Evolutionary conservation across 1,139 yeast species (phyloP), one percentile per base, ranked within the genome.

Genomic region (Lodderomyces beijingensis): DNA sequence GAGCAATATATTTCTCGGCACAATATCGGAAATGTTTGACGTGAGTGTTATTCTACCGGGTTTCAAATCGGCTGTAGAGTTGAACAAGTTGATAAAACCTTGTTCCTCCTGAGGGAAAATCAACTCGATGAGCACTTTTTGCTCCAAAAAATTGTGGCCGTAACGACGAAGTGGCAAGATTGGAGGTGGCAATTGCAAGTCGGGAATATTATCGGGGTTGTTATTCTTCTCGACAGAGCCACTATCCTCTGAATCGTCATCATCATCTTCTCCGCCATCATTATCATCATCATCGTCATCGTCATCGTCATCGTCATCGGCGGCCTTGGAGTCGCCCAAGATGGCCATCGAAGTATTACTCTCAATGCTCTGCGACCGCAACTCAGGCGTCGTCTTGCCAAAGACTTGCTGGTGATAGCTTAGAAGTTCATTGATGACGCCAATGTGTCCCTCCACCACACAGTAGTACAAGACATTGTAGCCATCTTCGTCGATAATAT

Each of bases 91-190:
- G 34, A 83, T 72, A 26, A 81, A 73, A 32, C 72, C 68, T 9
- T 11, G 33, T 1, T 59, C 45, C 34, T 77, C 71, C 25, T 71
- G 73, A 1, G 87, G 74, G 40, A 79, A 78, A 3, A 77, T 70
- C 29, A 91, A 62, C 51, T 89, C 95, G 23, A 91, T 73, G 44
- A 88, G 77, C 3, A 86, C 87, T 50, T 85, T 87, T 51, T 82
- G 86, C 50, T 91, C 97, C 49, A 91, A 63, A 61, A 88, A 91
- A 57, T 88, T 91, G 59, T 91, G 98, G 6, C 98, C 98, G 51
- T 91, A 91, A 45, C 95, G 74, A 49, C 96, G 72, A 35, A 91
- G 65, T 0, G 98, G 98, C 31, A 91, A 77, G 34, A 91, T 87
- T 8, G 98, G 98, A 1, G 98, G 98, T 1, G 98, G 98, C 36